These are phyloP conservation scores for Trichomonas tenax DNA, from an alignment of 208 protist genomes.

Conservation along the genomic window DNA sequence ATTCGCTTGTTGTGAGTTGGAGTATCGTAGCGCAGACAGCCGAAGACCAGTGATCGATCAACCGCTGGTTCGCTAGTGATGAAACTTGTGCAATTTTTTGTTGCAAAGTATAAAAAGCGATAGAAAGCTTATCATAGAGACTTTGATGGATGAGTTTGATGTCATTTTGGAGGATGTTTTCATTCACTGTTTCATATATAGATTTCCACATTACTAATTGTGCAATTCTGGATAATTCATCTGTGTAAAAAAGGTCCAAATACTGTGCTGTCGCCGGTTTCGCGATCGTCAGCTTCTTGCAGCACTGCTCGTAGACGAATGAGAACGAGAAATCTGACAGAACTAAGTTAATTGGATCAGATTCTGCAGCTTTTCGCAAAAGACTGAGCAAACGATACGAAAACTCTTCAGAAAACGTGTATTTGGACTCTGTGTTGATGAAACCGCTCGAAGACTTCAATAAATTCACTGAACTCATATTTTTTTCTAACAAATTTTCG, in stretches of 20 bases:
- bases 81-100: neutral
- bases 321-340: neutral
- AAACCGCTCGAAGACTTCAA: neutral
- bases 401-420: neutral
- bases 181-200: neutral
- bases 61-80: neutral
- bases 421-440: neutral
- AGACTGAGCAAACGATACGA: neutral
- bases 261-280: neutral
- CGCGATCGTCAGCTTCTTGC: neutral
- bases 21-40: neutral
- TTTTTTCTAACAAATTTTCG: neutral
- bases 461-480: neutral
- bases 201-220: neutral
- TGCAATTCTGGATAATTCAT: neutral
- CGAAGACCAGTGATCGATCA: neutral
- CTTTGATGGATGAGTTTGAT: neutral
- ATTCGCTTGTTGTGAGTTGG: neutral
- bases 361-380: neutral
- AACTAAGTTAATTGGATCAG: neutral
- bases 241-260: neutral
- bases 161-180: neutral
- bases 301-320: neutral
- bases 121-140: neutral
- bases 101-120: neutral